Percentiles rank a stretch among this genome's conserved stretches.
phyloP scores from a whole-genome alignment of 768 basidiomycete species.

The Termitomyces titanicus region DNA sequence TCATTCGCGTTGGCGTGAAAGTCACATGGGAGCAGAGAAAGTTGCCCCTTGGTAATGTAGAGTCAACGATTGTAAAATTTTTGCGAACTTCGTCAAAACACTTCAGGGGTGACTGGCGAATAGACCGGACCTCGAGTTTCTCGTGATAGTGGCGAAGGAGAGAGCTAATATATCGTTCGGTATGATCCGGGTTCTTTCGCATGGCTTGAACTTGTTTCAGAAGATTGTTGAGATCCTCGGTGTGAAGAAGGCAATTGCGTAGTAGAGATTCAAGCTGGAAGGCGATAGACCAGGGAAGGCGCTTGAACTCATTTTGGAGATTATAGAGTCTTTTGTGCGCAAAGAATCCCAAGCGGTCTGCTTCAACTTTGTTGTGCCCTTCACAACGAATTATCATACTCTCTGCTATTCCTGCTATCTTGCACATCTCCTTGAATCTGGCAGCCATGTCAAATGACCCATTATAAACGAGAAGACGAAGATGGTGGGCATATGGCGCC shows the following conservation, averaged over 20 bases:
- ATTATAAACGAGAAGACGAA: conserved; percentile 59
- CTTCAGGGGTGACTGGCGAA: conserved; percentile 32
- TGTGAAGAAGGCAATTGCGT: conserved; percentile 58
- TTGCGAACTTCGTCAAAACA: conserved; percentile 40
- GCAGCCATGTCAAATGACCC: conserved; percentile 41
- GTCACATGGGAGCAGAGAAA: conserved; percentile 75
- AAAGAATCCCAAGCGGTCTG: conserved; percentile 50
- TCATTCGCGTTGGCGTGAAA: conserved; percentile 68
- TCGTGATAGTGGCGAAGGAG: conserved; percentile 55
- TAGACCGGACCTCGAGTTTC: conserved; percentile 38
- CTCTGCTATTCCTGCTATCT: conserved; percentile 37
- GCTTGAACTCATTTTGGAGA: conserved; percentile 39
- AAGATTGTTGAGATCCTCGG: conserved; percentile 49
- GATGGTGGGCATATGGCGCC: conserved; percentile 68
- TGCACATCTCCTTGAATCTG: conserved; percentile 53
- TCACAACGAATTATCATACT: conserved; percentile 29
- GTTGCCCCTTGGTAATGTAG: conserved; percentile 29
- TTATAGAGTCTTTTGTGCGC: conserved; percentile 38
- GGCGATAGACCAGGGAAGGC: conserved; percentile 60
- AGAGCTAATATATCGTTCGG: conserved; percentile 33
- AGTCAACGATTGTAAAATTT: conserved; percentile 21
- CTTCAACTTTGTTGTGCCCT: conserved; percentile 42
- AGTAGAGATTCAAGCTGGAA: conserved; percentile 77
- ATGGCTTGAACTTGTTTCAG: conserved; percentile 41
- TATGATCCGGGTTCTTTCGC: conserved; percentile 21